These are phyloP conservation scores for Paralagenidium karlingii DNA, from an alignment of 352 stramenopile species.

Conservation along the genomic window DNA sequence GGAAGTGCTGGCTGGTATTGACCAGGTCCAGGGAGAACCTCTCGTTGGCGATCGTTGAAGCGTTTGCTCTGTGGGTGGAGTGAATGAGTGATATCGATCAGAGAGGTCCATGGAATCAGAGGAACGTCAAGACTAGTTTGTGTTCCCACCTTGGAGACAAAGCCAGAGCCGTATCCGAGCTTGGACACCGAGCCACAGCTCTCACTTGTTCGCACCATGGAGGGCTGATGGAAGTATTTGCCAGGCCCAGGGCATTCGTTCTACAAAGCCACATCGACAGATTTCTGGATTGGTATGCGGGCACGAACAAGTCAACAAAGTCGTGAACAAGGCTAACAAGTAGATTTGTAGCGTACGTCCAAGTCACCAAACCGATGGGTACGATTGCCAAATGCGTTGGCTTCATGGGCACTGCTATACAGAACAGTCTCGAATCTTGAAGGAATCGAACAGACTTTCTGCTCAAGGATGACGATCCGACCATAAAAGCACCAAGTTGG, in stretches of 20 bases:
- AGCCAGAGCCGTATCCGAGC: constrained; percentile 59
- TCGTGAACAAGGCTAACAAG: not conserved
- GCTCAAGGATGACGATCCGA: too few relatives aligned
- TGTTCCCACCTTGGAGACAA: constrained; percentile 60
- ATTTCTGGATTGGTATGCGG: not conserved
- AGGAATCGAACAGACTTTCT: constrained; percentile 59
- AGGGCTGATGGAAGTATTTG: constrained; percentile 52
- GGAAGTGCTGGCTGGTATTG: too few relatives aligned
- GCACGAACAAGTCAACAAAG: not conserved
- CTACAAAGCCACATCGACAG: constrained; percentile 9
- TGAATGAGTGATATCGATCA: too few relatives aligned
- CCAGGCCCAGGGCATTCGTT: constrained; percentile 60
- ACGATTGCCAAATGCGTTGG: constrained; percentile 52
- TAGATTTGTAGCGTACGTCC: constrained; percentile 11
- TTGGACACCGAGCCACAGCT: constrained; percentile 66
- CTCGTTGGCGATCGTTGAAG: constrained; percentile 34
- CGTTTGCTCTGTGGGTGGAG: too few relatives aligned
- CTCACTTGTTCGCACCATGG: constrained; percentile 33
- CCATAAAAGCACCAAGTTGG: not conserved
- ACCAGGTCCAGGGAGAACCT: constrained; percentile 41
- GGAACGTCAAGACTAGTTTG: too few relatives aligned
- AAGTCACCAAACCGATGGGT: constrained; percentile 50
- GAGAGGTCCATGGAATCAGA: too few relatives aligned
- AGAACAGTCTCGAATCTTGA: constrained; percentile 70
- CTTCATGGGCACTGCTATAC: constrained; percentile 37